A percentile compares a stretch with the other conserved stretches of the same genome.
Evolutionary conservation across 2,329 filamentous ascomycete genomes (phyloP).

Genomic region (Sporothrix schenckii): DNA sequence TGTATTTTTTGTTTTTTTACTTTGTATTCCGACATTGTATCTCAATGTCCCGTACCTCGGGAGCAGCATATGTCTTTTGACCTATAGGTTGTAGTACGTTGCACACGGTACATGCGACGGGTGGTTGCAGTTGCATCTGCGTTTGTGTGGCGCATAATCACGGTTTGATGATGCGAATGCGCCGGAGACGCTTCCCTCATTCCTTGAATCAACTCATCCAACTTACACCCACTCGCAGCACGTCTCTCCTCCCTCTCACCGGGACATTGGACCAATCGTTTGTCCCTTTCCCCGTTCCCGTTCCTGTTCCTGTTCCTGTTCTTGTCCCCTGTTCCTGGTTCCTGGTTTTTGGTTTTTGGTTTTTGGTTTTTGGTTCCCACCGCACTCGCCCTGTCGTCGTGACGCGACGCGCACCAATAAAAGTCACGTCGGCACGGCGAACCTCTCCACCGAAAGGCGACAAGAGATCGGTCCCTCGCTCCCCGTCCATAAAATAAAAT

Average conservation of each 20-base stretch:
- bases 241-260: conserved; percentile 18
- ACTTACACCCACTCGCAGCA: neutral
- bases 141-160: neutral
- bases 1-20: neutral
- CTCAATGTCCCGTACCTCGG: no score
- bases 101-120: neutral
- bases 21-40: neutral
- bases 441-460: no score
- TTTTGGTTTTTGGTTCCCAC: no score
- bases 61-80: neutral
- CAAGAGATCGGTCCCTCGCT: no score
- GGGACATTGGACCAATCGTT: neutral
- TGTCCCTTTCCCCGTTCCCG: neutral
- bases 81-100: neutral
- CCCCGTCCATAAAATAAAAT: no score
- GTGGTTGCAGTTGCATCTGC: neutral
- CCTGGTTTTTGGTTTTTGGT: neutral
- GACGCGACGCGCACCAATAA: conserved; percentile 5
- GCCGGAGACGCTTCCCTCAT: neutral
- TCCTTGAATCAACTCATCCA: neutral
- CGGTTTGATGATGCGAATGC: neutral
- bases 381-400: conserved; percentile 1
- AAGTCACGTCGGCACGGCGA: neutral
- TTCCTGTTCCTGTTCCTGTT: neutral
- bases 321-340: neutral